phyloP scores from a whole-genome alignment of 2,329 filamentous ascomycete genomes.

The Aspergillus sp. region DNA sequence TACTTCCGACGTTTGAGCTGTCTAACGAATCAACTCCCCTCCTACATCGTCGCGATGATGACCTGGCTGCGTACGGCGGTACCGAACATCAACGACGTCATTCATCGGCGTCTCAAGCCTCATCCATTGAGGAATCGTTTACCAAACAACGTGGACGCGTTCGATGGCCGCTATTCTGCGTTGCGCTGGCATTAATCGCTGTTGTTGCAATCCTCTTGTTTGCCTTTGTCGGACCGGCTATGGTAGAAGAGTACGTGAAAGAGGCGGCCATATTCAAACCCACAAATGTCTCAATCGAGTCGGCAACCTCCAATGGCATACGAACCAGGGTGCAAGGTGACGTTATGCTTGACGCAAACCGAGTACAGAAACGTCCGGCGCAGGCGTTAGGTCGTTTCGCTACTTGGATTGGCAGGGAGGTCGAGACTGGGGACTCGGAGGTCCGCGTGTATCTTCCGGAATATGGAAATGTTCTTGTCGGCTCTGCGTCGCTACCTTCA shows the following conservation, averaged over 20 bases:
- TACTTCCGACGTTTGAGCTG: conserved; percentile 28
- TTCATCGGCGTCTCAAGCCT: conserved; percentile 19
- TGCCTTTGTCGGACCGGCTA: conserved; percentile 76
- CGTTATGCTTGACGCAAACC: conserved; percentile 74
- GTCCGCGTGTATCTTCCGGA: conserved; percentile 79
- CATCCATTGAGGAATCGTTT: conserved; percentile 12
- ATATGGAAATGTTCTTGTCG: conserved; percentile 73
- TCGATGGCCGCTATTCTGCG: conserved; percentile 75
- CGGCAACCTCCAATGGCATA: conserved; percentile 75
- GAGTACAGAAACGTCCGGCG: conserved; percentile 68
- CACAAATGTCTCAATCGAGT: conserved; percentile 78
- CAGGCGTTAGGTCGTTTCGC: conserved; percentile 72
- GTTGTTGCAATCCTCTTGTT: conserved; percentile 69
- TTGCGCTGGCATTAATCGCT: conserved; percentile 57
- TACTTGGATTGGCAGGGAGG: conserved; percentile 74
- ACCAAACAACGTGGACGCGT: conserved; percentile 29
- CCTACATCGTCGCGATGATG: conserved; percentile 34
- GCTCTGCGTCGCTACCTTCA: conserved; percentile 71
- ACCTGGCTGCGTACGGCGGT: conserved; percentile 29
- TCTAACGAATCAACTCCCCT: conserved; percentile 45
- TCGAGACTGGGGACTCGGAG: conserved; percentile 70
- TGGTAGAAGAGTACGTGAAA: conserved; percentile 81
- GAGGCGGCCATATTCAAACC: conserved; percentile 79
- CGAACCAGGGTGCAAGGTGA: conserved; percentile 77
- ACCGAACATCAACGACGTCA: conserved; percentile 22